These are phyloP conservation scores for Thuidium tamariscinum DNA, from an alignment of 225 moss, liverwort and hornwort genomes.

Conservation along the genomic window DNA sequence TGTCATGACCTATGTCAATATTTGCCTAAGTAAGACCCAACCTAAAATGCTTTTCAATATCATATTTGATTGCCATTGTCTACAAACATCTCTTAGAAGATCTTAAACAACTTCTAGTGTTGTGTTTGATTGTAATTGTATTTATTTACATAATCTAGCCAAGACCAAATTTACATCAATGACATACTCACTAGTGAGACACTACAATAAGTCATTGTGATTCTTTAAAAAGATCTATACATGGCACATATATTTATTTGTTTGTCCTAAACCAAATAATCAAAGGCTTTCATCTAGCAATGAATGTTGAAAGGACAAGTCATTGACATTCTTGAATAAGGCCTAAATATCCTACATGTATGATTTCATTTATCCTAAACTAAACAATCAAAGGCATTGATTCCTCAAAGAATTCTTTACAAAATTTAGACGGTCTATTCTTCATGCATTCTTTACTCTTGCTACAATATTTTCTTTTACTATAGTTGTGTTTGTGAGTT, in stretches of 20 bases:
- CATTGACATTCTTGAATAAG: background rate
- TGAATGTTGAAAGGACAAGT: background rate
- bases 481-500: too few relatives aligned
- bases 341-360: rapidly evolving
- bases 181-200: background rate
- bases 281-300: background rate
- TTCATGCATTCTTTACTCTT: rapidly evolving
- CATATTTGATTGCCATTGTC: background rate
- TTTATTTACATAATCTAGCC: background rate
- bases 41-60: background rate
- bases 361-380: background rate
- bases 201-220: background rate
- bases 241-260: rapidly evolving
- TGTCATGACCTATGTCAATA: background rate
- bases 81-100: rapidly evolving
- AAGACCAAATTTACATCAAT: background rate
- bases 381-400: background rate
- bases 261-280: background rate
- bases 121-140: background rate
- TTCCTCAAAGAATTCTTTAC: rapidly evolving
- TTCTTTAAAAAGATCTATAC: background rate
- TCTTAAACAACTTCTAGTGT: background rate
- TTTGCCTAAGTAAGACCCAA: background rate
- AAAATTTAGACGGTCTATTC: background rate
- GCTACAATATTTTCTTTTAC: background rate